Evolutionary conservation across 192 early-diverging fungal genomes (phyloP), one percentile per base, ranked within the genome.

Genomic region (Podila clonocystis): DNA sequence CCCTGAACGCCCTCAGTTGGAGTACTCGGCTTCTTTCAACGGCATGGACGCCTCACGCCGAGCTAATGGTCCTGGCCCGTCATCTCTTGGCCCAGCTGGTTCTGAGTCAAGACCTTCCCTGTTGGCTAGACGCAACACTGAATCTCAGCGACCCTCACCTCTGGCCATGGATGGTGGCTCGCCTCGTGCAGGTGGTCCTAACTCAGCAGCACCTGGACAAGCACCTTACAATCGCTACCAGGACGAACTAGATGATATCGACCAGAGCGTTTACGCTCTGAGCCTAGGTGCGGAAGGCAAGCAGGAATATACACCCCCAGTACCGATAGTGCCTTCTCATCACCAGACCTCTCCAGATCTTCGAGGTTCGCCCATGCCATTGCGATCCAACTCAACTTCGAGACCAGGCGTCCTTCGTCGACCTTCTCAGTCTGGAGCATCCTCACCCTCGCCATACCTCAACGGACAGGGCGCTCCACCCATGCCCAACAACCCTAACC

Each of bases 201-300:
- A 22, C 19, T 65, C 68, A 36, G 58, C 62, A 20, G 57, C 61
- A 17, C 45, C 67, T 13, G 61, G 60, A 52, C 12, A 36, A 33
- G 12, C 63, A 62, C 67, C 58, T n/a, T 50, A 68, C n/a, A 71
- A 50, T 30, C 64, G 65, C 55, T 78, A 55, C 50, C 75, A 78
- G 57, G 68, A 78, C 28, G 75, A 78, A 5, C 26, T 78, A 58
- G 75, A 78, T 63, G 75, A 78, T 22, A 67, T 78, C 67, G 75
- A 78, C 5, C 68, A 78, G 15, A 64, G 63, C 17, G 65, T 78
- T 7, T 29, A 66, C 22, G 68, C 75, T 22, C 64, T 78, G 22
- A 28, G 28, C 60, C 5, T 78, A 31, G 64, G 69, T 29, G 26
- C 58, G 5, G 65, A 67, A 24, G 63, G 63, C 63, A 65, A 65